phyloP scores from a whole-genome alignment of 2,329 filamentous ascomycete species.

The Didymella arachidicola region DNA sequence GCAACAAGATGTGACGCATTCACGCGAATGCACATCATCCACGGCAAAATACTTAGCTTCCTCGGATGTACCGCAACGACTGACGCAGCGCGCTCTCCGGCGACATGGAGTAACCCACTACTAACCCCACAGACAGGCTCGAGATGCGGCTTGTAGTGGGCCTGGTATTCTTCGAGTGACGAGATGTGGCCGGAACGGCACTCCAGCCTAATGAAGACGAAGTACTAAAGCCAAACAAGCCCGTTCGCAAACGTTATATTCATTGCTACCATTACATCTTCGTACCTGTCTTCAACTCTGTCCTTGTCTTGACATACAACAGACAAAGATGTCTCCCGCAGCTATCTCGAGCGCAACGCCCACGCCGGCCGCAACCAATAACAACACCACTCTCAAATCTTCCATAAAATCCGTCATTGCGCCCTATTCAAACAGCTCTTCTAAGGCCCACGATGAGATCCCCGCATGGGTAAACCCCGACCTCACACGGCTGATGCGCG shows the following conservation, averaged over 20 bases:
- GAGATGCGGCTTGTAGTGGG: conserved; percentile 17
- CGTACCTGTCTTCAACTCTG: neutral
- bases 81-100: conserved; percentile 8
- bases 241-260: neutral
- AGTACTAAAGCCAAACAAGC: conserved; percentile 25
- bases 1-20: neutral
- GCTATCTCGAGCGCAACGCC: conserved; percentile 32
- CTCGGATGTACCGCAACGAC: conserved; percentile 13
- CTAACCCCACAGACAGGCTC: conserved; percentile 16
- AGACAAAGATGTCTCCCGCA: conserved; percentile 39
- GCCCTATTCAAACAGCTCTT: conserved; percentile 16
- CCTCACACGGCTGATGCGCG: conserved; percentile 50
- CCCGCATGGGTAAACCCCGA: conserved; percentile 50
- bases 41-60: conserved; percentile 1
- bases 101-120: conserved; percentile 19
- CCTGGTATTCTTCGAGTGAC: conserved; percentile 14
- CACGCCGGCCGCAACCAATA: conserved; percentile 24
- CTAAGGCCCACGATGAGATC: conserved; percentile 19
- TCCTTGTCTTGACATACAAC: neutral
- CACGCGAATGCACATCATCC: neutral
- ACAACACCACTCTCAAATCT: conserved; percentile 26
- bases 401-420: conserved; percentile 24
- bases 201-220: neutral
- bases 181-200: conserved; percentile 17
- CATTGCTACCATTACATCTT: neutral